Evolutionary conservation across 2,329 filamentous ascomycete genomes (phyloP).

Genomic region (Diaporthe destruens): DNA sequence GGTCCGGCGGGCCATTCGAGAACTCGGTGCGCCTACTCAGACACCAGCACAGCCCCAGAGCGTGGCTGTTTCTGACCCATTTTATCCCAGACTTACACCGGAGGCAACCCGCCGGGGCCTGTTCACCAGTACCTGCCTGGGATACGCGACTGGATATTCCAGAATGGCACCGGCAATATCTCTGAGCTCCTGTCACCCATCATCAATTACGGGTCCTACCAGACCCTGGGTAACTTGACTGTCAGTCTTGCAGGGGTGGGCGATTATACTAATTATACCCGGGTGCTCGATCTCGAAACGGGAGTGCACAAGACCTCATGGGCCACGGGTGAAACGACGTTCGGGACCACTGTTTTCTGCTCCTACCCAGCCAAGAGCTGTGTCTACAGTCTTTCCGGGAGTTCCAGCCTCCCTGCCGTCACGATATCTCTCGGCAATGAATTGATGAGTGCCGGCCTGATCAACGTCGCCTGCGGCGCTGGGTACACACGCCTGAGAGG

Average conservation of each 20-base stretch:
- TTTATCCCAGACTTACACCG: conserved; percentile 53
- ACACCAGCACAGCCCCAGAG: not conserved
- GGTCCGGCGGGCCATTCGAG: conserved; percentile 64
- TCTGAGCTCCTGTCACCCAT: conserved; percentile 54
- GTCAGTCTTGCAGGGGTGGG: conserved; percentile 52
- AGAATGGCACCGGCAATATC: conserved; percentile 61
- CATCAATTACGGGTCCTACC: conserved; percentile 59
- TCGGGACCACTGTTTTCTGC: conserved; percentile 57
- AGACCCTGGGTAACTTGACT: conserved; percentile 60
- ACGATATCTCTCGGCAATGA: conserved; percentile 57
- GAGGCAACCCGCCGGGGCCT: conserved; percentile 58
- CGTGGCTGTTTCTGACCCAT: conserved; percentile 9
- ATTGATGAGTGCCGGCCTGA: conserved; percentile 42
- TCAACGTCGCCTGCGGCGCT: conserved; percentile 50
- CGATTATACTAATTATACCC: conserved; percentile 52
- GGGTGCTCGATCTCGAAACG: conserved; percentile 58
- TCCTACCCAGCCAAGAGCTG: conserved; percentile 56
- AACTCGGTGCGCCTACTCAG: conserved; percentile 32
- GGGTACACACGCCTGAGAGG: conserved; percentile 51
- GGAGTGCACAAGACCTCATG: conserved; percentile 55
- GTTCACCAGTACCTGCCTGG: conserved; percentile 53
- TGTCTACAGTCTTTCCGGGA: conserved; percentile 43
- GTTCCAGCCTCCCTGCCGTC: conserved; percentile 54
- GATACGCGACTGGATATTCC: conserved; percentile 61
- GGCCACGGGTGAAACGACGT: conserved; percentile 49